These are phyloP conservation scores for Radiomyces spectabilis DNA, from an alignment of 192 early-diverging fungal genomes.

Conservation along the genomic window DNA sequence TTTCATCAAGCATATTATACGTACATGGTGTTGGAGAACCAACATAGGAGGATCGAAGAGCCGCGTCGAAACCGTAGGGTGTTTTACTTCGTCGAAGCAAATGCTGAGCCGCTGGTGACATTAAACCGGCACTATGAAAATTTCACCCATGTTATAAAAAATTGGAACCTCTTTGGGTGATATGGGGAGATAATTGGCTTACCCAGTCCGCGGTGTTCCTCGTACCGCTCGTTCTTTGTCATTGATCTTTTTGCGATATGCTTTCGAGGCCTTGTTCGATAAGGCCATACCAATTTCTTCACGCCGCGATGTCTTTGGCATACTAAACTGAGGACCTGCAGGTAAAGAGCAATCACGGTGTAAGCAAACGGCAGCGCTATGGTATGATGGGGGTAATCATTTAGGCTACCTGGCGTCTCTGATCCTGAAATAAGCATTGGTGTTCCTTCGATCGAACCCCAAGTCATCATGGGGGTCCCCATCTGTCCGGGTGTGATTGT, in stretches of 20 bases:
- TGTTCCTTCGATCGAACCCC: slow-evolving; percentile 78
- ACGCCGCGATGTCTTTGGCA: slow-evolving; percentile 57
- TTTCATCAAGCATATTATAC: not conserved
- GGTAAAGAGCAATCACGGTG: not conserved
- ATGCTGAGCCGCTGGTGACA: slow-evolving; percentile 27
- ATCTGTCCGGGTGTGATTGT: slow-evolving; percentile 52
- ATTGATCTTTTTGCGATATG: slow-evolving; percentile 27
- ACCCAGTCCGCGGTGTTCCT: slow-evolving; percentile 11
- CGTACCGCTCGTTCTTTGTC: not conserved
- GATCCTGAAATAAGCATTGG: slow-evolving; percentile 58
- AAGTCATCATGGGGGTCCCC: slow-evolving; percentile 73
- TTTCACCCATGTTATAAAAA: not conserved
- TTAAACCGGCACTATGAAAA: slow-evolving; percentile 16
- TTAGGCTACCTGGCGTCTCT: slow-evolving; percentile 31
- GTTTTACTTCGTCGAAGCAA: slow-evolving; percentile 16
- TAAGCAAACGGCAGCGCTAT: not conserved
- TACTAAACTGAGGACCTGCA: slow-evolving; percentile 37
- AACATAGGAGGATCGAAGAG: slow-evolving; percentile 23
- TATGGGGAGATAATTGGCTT: too few species aligned
- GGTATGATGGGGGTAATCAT: slow-evolving; percentile 3
- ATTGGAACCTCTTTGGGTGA: not conserved
- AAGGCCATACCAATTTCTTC: slow-evolving; percentile 55
- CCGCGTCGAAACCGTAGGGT: slow-evolving; percentile 15
- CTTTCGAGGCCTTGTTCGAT: slow-evolving; percentile 54
- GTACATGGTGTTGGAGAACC: not conserved